A percentile compares a stretch with the other conserved stretches of the same genome.
Conservation (phyloP, 1,284 basidiomycete species). For the Ustilago hordei region DNA sequence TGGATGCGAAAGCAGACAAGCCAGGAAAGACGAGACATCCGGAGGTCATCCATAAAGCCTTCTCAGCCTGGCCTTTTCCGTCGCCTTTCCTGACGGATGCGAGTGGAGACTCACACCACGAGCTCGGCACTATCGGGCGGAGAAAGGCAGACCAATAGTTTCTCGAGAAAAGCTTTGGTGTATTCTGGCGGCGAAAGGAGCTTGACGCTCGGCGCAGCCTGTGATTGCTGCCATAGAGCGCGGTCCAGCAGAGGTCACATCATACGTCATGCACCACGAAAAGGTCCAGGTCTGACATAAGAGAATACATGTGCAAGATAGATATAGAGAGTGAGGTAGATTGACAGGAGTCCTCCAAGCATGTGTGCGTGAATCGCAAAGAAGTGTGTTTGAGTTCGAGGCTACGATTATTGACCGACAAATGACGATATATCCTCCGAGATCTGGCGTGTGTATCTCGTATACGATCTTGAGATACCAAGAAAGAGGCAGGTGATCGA, state of each 20-base stretch:
- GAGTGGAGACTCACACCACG: too few species aligned
- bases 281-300: background rate
- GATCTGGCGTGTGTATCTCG: constrained; percentile 69
- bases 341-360: background rate
- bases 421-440: constrained; percentile 56
- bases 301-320: constrained; percentile 1
- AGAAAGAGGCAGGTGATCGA: constrained; percentile 63
- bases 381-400: background rate
- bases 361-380: background rate
- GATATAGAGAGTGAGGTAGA: background rate
- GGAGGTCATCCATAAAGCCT: background rate
- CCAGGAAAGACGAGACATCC: background rate
- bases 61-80: background rate
- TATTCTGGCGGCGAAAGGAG: background rate
- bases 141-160: too few species aligned
- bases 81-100: background rate
- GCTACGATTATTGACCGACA: constrained; percentile 30
- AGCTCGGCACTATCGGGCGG: too few species aligned
- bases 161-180: background rate
- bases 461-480: constrained; percentile 61
- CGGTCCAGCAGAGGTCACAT: background rate
- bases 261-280: background rate
- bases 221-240: background rate
- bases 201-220: background rate
- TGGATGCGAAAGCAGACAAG: background rate